Base-by-base conservation (phyloP, 2,329 filamentous ascomycete genomes). In the Alternaria novae-zelandiae region DNA sequence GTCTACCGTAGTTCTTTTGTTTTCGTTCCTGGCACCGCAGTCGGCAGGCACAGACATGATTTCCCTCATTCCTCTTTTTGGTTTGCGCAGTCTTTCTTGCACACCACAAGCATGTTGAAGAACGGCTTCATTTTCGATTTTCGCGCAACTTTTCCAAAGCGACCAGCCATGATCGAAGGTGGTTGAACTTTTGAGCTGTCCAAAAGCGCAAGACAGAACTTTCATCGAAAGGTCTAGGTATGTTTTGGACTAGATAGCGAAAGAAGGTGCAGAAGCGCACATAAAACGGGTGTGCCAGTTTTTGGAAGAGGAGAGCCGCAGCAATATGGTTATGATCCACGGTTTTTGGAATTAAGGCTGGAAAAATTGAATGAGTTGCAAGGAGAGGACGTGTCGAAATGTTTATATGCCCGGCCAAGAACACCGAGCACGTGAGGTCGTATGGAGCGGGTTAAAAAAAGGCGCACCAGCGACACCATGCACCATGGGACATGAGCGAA, bases 91-190 rank as follows among this genome's bases (percentile, higher is more conserved):
- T 8, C 6, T 36, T 36, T 36, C 30, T 36, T 36, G 6, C 6
- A 15, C 6, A 36, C 6, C 30, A 36, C 3, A 7, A 32, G 3
- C 30, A 32, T 32, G 30, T 4, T 13, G 12, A 30, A 5, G 5
- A 12, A 6, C 5, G 5, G 1, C 30, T 36, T 8, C 30, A 5
- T 36, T 8, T 36, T 15, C 30, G 13, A 36, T 8, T 15, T 36
- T 8, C 7, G 0, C 3, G 13, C 1, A 36, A 2, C 30, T 4
- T 15, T 36, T 4, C 13, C 30, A 15, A 13, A 36, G 30, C 6
- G 1, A 2, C 13, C 13, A 5, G 4, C 30, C 30, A 36, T 30
- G 5, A 30, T 6, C 0, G 28, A 1, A 0, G 28, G 2, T 6
- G 1, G 12, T 4, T 3, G 5, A 1, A 0, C 0, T 30, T 32